These are phyloP conservation scores for Cystobasidium ongulense DNA, from an alignment of 768 basidiomycete species.

Conservation along the genomic window DNA sequence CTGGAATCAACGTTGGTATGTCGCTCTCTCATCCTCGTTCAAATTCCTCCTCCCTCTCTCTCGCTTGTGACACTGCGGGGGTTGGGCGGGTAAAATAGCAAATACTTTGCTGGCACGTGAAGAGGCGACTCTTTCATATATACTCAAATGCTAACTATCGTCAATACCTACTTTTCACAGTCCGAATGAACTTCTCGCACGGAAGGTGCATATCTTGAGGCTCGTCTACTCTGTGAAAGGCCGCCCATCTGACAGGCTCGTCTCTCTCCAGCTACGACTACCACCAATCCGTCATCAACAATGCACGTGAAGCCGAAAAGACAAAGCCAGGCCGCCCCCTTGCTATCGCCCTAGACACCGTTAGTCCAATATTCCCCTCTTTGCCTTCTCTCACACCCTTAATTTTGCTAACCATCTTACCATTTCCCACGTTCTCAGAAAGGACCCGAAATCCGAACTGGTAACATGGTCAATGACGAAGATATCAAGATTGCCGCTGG, in stretches of 20 bases:
- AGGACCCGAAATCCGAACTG: slow-evolving; percentile 98
- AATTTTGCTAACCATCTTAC: not conserved
- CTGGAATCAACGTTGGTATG: slow-evolving; percentile 96
- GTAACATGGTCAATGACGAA: slow-evolving; percentile 71
- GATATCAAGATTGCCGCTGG: slow-evolving; percentile 83
- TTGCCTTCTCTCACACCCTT: not conserved
- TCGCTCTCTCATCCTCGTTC: slow-evolving; percentile 32
- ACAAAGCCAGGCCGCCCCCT: slow-evolving; percentile 76
- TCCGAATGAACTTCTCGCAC: slow-evolving; percentile 99
- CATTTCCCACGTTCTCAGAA: slow-evolving; percentile 54
- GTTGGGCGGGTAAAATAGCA: slow-evolving; percentile 27
- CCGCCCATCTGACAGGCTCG: not conserved
- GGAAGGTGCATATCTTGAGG: slow-evolving; percentile 49
- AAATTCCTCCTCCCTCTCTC: slow-evolving; percentile 4
- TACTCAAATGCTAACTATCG: too few species aligned
- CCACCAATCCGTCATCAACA: slow-evolving; percentile 98
- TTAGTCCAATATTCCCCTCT: slow-evolving; percentile 47
- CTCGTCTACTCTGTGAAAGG: too few species aligned
- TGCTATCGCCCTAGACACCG: slow-evolving; percentile 95
- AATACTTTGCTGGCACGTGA: not conserved
- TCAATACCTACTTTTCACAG: slow-evolving; percentile 52
- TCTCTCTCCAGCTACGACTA: slow-evolving; percentile 68
- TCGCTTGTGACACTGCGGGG: not conserved
- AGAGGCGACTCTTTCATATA: too few species aligned
- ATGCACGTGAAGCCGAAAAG: slow-evolving; percentile 72